Evolutionary conservation across 371 early-diverging fungal genomes (phyloP).

Genomic region (Syncephalastrum contaminatum): DNA sequence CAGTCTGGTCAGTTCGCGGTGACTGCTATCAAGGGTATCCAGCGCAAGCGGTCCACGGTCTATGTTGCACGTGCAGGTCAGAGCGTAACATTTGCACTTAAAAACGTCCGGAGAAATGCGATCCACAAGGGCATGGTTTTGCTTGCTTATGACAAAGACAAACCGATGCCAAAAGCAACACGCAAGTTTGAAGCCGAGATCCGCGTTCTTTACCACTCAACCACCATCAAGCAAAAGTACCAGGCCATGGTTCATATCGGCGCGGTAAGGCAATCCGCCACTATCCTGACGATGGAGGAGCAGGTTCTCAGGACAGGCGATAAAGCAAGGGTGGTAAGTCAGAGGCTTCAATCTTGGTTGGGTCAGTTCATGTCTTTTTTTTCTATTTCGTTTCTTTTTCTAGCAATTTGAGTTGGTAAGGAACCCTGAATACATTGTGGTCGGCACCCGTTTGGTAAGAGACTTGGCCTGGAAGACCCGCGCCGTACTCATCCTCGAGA

Average conservation of each 20-base stretch:
- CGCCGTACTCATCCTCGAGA: background rate
- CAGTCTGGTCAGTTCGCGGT: conserved; percentile 73
- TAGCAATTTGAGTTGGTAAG: conserved; percentile 77
- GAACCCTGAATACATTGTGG: conserved; percentile 79
- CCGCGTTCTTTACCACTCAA: conserved; percentile 85
- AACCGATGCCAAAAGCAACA: conserved; percentile 62
- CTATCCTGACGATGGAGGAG: conserved; percentile 75
- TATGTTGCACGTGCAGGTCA: conserved; percentile 83
- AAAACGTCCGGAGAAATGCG: conserved; percentile 74
- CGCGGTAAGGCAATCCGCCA: conserved; percentile 86
- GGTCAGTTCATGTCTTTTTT: background rate
- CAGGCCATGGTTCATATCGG: conserved; percentile 96
- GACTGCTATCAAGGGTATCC: conserved; percentile 83
- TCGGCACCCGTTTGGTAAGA: conserved; percentile 70
- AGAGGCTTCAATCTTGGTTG: background rate
- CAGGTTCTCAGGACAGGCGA: conserved; percentile 85
- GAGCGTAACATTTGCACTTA: conserved; percentile 81
- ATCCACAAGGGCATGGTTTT: conserved; percentile 93
- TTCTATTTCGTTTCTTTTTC: conserved; percentile 14
- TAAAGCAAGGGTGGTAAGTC: conserved; percentile 70
- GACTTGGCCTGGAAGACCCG: too few relatives aligned
- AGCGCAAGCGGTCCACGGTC: conserved; percentile 82
- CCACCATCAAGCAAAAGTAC: conserved; percentile 85
- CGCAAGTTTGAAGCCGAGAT: conserved; percentile 89
- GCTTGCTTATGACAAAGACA: conserved; percentile 56